Conservation (phyloP, 176 grass and related monocot genomes). For the Coix lacrymajobi region DNA sequence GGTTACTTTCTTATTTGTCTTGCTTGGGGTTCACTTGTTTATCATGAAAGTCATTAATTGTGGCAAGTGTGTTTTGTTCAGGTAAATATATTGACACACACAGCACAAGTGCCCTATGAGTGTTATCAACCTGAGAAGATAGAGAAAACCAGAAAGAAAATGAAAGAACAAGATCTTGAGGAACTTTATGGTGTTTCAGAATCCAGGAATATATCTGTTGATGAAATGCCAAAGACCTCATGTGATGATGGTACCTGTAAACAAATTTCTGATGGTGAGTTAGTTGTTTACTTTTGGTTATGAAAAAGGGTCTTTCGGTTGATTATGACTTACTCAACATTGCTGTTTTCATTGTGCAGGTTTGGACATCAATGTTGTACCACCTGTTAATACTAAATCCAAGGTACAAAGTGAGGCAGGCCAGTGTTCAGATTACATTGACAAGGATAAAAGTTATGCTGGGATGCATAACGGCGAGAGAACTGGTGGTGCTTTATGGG, state of each 20-base stretch:
- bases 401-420: background rate
- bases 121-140: background rate
- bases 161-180: background rate
- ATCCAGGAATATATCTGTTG: background rate
- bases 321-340: background rate
- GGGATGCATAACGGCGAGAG: background rate
- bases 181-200: slow-evolving; percentile 6
- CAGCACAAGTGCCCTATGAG: background rate
- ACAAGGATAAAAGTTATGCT: background rate
- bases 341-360: background rate
- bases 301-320: background rate
- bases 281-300: background rate
- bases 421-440: background rate
- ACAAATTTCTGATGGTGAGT: background rate
- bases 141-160: background rate
- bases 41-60: background rate
- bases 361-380: background rate
- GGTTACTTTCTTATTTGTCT: background rate
- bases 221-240: background rate
- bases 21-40: background rate
- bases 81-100: slow-evolving; percentile 42
- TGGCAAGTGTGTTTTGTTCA: slow-evolving; percentile 3
- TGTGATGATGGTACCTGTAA: background rate
- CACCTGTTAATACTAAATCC: background rate
- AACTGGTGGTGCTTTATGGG: slow-evolving; percentile 70